Conservation (phyloP, 176 grass and related monocot genomes). For the Triticum urartu region DNA sequence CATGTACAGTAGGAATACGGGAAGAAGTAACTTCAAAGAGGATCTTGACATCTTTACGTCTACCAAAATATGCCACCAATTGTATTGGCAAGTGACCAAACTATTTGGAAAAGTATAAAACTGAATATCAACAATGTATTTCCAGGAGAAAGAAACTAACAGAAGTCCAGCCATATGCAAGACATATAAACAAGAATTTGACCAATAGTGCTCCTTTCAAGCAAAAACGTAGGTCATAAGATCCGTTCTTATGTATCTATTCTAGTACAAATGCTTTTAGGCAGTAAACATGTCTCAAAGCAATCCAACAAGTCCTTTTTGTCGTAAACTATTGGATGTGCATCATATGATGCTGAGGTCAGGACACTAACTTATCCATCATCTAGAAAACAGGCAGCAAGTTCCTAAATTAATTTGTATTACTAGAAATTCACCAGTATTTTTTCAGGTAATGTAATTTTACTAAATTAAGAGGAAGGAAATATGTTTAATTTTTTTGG, state of each 20-base stretch:
- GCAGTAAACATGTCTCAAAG: background rate
- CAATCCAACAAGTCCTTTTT: background rate
- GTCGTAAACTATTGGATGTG: background rate
- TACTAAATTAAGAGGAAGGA: background rate
- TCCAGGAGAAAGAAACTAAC: background rate
- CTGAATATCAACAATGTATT: background rate
- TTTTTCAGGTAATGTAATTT: background rate
- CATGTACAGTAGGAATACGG: background rate
- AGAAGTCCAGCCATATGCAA: background rate
- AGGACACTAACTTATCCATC: background rate
- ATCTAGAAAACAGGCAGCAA: background rate
- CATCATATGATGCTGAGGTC: background rate
- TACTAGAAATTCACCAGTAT: background rate
- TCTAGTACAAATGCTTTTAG: background rate
- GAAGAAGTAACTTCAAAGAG: conserved; percentile 10
- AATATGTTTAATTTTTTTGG: background rate
- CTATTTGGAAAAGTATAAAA: background rate
- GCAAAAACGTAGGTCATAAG: background rate
- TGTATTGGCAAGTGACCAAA: background rate
- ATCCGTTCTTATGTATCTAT: background rate
- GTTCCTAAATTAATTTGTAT: background rate
- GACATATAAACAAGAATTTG: background rate
- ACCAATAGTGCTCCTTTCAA: background rate
- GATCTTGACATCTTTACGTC: background rate
- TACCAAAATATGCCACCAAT: background rate